Conservation (phyloP, 495 filamentous ascomycete genomes). For the Annulohypoxylon bovei region DNA sequence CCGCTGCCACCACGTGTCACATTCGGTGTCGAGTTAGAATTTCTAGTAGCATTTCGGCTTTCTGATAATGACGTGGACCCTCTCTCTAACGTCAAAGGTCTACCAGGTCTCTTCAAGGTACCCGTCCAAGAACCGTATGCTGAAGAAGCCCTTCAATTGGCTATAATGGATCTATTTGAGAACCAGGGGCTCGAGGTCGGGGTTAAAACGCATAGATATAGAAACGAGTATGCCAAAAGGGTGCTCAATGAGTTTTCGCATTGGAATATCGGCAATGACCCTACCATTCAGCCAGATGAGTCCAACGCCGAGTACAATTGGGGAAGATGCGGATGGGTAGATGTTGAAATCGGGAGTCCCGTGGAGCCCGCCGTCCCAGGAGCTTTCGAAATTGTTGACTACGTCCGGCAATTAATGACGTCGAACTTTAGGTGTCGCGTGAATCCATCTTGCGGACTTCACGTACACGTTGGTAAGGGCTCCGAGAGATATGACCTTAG, state of each 20-base stretch:
- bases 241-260: neutral
- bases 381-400: conserved; percentile 12
- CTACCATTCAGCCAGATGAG: too few species aligned
- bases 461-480: conserved; percentile 52
- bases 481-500: conserved; percentile 34
- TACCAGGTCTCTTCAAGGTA: conserved; percentile 15
- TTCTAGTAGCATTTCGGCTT: conserved; percentile 38
- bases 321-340: conserved; percentile 6
- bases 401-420: conserved; percentile 27
- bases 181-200: neutral
- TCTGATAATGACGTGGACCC: neutral
- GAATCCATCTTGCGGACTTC: conserved; percentile 47
- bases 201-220: neutral
- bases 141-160: neutral
- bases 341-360: conserved; percentile 27
- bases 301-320: neutral
- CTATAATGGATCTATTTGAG: neutral
- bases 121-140: neutral
- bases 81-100: neutral
- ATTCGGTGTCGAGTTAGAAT: conserved; percentile 50
- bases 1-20: conserved; percentile 13
- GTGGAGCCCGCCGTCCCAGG: neutral
- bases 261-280: conserved; percentile 8
- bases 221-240: neutral
- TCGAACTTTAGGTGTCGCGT: conserved; percentile 35